Conservation (phyloP, 805 yeast genomes). For the Candida sithepensis region DNA sequence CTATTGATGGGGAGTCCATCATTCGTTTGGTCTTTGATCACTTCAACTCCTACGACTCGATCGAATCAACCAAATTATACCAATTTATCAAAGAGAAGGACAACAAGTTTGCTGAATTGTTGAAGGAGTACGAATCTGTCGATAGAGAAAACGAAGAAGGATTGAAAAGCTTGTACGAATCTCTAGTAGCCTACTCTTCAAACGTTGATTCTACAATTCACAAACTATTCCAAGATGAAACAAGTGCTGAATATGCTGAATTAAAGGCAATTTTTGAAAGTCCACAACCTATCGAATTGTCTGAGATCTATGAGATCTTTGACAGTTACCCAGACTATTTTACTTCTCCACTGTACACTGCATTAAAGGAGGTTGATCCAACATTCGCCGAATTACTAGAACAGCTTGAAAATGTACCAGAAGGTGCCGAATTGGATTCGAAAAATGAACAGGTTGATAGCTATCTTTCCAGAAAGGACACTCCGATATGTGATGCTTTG, state of each 20-base stretch:
- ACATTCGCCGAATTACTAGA: constrained; percentile 18
- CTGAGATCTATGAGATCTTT: constrained; percentile 25
- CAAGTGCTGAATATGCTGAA: constrained; percentile 15
- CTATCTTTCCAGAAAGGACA: constrained; percentile 12
- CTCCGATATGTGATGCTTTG: constrained; percentile 23
- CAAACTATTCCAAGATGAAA: constrained; percentile 21
- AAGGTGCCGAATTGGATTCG: constrained; percentile 19
- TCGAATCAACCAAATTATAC: constrained; percentile 21
- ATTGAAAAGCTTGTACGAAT: constrained; percentile 13
- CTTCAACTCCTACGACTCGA: constrained; percentile 19
- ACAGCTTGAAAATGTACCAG: constrained; percentile 23
- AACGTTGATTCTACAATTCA: constrained; percentile 18
- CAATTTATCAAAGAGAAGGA: constrained; percentile 23
- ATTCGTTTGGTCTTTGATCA: constrained; percentile 21
- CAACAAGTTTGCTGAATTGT: constrained; percentile 19
- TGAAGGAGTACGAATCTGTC: constrained; percentile 18
- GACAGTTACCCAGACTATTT: constrained; percentile 23
- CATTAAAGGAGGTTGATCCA: constrained; percentile 20
- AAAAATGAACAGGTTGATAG: constrained; percentile 19
- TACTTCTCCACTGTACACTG: constrained; percentile 11
- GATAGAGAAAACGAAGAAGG: constrained; percentile 20
- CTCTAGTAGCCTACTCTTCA: constrained; percentile 18
- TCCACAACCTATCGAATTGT: constrained; percentile 25
- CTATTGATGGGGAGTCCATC: constrained; percentile 10
- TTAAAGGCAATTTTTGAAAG: constrained; percentile 20